Evolutionary conservation across 140 eudicot species (phyloP), one percentile per base, ranked within the genome.

Genomic region (Ambrosia hybrid): DNA sequence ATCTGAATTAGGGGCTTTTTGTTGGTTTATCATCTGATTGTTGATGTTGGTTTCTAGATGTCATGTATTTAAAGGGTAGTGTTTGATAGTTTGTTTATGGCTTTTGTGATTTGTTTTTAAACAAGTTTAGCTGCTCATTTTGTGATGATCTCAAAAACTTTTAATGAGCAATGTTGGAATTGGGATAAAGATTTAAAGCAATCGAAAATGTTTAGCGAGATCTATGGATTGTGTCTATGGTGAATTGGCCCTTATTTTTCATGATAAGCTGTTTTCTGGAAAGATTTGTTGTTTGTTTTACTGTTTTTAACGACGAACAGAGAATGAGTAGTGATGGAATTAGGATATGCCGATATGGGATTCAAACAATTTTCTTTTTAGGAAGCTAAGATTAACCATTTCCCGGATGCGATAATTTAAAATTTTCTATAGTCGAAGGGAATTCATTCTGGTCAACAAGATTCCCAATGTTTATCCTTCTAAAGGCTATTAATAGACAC

Each of bases 31-130:
- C 67, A 3, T 75, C 60, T 65, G 43, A 75, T 75, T 75, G 26
- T 11, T 74, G 16, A 10, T 48, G 3, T 57, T 33, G 39, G 34
- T 67, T 17, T 39, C 34, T 57, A 37, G 30, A 73, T 37, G 33
- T 16, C 55, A 51, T 36, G 43, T 63, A 16, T 38, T 49, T 4
- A 6, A 51, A 15, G 57, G 2, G 13, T 17, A 26, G n/a, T 49
- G 53, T 77, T 77, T 70, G 76, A 77, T 62, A 26, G 15, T 37
- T 7, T 77, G 45, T 55, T 49, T 39, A 16, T 30, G 34, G 34
- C 34, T 30, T 30, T 30, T 30, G 2, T 30, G 34, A 30, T 30
- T 30, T 30, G 34, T 30, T 30, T 30, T 30, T 9, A 43, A 9
- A 1, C 3, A 9, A 6, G 57, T 56, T 59, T 9, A 9, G 6